Conservation (phyloP, 768 basidiomycete genomes). For the Trametes maxima region DNA sequence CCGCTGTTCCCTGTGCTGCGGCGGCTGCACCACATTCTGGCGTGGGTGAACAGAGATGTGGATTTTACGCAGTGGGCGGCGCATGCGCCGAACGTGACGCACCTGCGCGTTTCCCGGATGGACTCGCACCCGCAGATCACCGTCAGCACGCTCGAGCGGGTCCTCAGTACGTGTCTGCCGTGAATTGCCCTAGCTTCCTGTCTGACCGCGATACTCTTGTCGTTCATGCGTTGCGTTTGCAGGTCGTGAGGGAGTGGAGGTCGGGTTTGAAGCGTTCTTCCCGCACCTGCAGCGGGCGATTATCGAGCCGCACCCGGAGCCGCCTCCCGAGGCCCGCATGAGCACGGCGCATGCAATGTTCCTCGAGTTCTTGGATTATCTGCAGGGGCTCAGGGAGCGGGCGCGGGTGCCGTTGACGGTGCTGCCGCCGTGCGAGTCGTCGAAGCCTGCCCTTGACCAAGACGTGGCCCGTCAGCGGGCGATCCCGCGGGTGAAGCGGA, state of each 20-base stretch:
- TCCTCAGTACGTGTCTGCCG: background rate
- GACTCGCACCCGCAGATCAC: constrained; percentile 12
- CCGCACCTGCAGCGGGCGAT: constrained; percentile 11
- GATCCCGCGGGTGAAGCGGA: constrained; percentile 45
- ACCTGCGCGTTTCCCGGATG: constrained; percentile 20
- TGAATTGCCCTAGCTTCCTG: background rate
- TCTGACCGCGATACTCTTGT: too few species aligned
- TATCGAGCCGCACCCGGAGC: constrained; percentile 14
- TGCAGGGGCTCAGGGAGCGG: constrained; percentile 2
- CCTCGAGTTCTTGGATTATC: constrained; percentile 7
- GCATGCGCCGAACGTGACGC: constrained; percentile 20
- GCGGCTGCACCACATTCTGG: constrained; percentile 20
- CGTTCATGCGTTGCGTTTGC: background rate
- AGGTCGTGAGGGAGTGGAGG: background rate
- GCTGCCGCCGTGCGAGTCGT: constrained; percentile 7
- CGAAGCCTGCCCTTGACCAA: background rate
- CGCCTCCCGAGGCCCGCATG: constrained; percentile 4
- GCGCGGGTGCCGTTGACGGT: constrained; percentile 16
- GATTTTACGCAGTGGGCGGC: constrained; percentile 20
- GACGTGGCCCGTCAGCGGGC: constrained; percentile 5
- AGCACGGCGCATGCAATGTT: constrained; percentile 2
- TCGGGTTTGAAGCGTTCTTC: background rate
- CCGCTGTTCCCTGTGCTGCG: constrained; percentile 14
- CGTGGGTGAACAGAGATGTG: constrained; percentile 13
- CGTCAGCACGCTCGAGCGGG: constrained; percentile 14